A percentile compares a stretch with the other conserved stretches of the same genome.
These are phyloP conservation scores for Phaeosphaeria sp. DNA, from an alignment of 2,329 filamentous ascomycete species.

Conservation along the genomic window DNA sequence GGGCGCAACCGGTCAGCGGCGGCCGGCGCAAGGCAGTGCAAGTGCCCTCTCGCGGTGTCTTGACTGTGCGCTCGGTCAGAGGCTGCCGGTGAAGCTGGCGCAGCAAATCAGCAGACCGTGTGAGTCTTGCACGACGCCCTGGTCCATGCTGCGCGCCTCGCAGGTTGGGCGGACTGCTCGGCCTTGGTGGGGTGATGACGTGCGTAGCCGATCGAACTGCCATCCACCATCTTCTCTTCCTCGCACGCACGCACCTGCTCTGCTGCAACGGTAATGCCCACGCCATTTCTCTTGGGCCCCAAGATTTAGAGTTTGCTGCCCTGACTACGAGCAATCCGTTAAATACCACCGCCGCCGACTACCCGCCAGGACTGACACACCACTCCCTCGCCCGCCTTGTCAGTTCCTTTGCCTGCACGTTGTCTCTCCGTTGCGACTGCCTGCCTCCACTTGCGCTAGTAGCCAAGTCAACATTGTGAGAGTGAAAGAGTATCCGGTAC, in stretches of 20 bases:
- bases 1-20: slow-evolving; percentile 14
- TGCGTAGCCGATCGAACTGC: slow-evolving; percentile 10
- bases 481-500: slow-evolving; percentile 26
- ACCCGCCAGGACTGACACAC: slow-evolving; percentile 18
- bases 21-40: slow-evolving; percentile 10
- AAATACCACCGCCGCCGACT: slow-evolving; percentile 14
- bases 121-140: slow-evolving; percentile 1
- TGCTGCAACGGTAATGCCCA: slow-evolving; percentile 23
- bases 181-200: slow-evolving; percentile 13
- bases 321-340: slow-evolving; percentile 6
- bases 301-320: slow-evolving; percentile 17
- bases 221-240: slow-evolving; percentile 17
- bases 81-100: slow-evolving; percentile 6
- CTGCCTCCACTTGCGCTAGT: slow-evolving; percentile 20
- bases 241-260: slow-evolving; percentile 6
- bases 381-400: slow-evolving; percentile 28
- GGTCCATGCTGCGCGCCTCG: slow-evolving; percentile 1
- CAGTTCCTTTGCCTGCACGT: slow-evolving; percentile 28
- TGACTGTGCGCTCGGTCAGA: slow-evolving; percentile 1
- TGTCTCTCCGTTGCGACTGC: slow-evolving; percentile 34
- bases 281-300: slow-evolving; percentile 28
- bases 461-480: slow-evolving; percentile 19
- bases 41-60: neutral
- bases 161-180: slow-evolving; percentile 17
- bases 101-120: slow-evolving; percentile 14